Percentiles rank a stretch among this genome's conserved stretches.
phyloP scores from a whole-genome alignment of 768 basidiomycete species.

The Suillus americanus region DNA sequence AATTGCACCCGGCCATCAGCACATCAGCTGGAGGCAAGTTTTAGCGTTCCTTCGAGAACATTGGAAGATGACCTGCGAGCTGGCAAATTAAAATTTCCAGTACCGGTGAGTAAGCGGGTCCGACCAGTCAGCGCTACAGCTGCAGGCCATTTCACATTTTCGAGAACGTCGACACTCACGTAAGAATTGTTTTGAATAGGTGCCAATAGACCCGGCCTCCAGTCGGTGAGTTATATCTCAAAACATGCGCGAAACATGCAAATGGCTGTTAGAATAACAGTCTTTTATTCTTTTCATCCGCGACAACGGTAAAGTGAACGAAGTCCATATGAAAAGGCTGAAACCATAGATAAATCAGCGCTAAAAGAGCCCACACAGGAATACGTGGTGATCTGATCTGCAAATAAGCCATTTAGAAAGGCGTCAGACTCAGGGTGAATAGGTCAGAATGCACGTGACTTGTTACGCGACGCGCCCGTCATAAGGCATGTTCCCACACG shows the following conservation, averaged over 20 bases:
- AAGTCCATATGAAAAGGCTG: neutral
- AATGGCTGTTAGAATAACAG: neutral
- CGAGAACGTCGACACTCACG: neutral
- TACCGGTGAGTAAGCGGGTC: neutral
- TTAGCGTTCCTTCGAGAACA: neutral
- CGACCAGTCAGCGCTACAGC: too few species aligned
- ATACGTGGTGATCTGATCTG: neutral
- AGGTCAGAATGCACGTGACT: constrained; percentile 28
- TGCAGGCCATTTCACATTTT: too few species aligned
- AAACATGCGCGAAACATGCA: neutral
- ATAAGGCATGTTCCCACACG: constrained; percentile 35
- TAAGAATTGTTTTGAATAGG: neutral
- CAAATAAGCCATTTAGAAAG: neutral
- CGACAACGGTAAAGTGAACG: neutral
- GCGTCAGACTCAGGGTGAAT: neutral
- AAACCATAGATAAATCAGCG: neutral
- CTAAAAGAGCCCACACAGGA: neutral
- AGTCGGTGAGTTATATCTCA: neutral
- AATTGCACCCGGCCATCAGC: neutral
- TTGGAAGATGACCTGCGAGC: neutral
- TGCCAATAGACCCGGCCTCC: neutral
- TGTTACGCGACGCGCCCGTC: constrained; percentile 37
- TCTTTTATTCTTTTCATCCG: neutral
- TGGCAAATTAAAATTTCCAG: neutral
- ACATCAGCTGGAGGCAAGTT: neutral